Base-by-base conservation (phyloP, 768 basidiomycete genomes). In the Trametes villosa region DNA sequence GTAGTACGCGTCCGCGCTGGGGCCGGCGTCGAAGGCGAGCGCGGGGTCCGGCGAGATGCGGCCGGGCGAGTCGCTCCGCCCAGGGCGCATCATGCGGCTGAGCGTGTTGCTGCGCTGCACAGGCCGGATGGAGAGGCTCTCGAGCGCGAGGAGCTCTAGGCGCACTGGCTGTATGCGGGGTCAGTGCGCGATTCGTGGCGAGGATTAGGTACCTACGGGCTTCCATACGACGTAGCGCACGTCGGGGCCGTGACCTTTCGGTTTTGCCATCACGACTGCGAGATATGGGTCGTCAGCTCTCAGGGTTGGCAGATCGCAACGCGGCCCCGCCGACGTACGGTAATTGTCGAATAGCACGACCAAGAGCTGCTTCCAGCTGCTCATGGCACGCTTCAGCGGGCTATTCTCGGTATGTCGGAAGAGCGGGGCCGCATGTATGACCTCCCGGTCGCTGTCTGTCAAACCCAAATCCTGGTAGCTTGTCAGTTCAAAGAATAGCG, bases 1-100 rank as follows among this genome's bases (percentile, higher is more conserved):
- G 62, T 75, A 81, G 20, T 77, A 59, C 15, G 72, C 70, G 58
- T 75, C 74, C 42, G 47, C 49, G 15, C 55, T 50, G 20, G 36
- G 30, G n/a, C 48, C 55, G 9, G 59, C 46, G 7, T 53, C 51
- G 34, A 44, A 33, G 22, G 54, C 41, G 27, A 48, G 36, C 9
- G 54, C 36, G 12, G 51, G 55, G 26, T 57, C 55, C 13, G 57
- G 53, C 8, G 61, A 62, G 41, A 57, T 42, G 26, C 51, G 55
- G 4, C 50, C 57, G 29, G 45, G 46, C 15, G 62, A 55, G 22
- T 57, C 56, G 20, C 47, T 53, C 33, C 33, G 50, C 13, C 50
- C 33, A 13, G 41, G 18, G 11, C 56, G 56, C 50, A 63, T 63
- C 62, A 63, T 63, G 24, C 62, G 62, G 41, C 57, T 54, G 31